These are phyloP conservation scores for Lodderomyces jiufengensis DNA, from an alignment of 1,139 yeast species.

Conservation along the genomic window DNA sequence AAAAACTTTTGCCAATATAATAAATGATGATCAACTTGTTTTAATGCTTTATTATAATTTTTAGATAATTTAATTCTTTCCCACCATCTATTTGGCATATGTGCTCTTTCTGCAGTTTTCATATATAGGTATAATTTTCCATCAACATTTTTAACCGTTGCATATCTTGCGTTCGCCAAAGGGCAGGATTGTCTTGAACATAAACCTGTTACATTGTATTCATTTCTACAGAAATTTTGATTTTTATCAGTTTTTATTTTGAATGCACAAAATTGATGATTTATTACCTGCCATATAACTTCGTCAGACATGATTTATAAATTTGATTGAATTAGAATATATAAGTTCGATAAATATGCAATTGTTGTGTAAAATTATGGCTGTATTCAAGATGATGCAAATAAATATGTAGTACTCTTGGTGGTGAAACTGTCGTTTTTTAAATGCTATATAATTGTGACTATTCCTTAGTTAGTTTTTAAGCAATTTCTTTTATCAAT, in stretches of 20 bases:
- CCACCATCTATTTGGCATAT: constrained; percentile 91
- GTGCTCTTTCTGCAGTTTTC: constrained; percentile 97
- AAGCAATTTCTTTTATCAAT: too few species aligned
- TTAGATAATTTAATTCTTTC: constrained; percentile 86
- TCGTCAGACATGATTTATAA: constrained; percentile 42
- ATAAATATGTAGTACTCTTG: too few species aligned
- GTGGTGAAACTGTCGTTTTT: too few species aligned
- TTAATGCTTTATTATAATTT: constrained; percentile 81
- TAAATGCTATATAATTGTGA: too few species aligned
- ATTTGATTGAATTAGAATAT: not conserved
- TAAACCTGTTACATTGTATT: constrained; percentile 85
- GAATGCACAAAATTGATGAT: constrained; percentile 86
- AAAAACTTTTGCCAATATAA: constrained; percentile 91
- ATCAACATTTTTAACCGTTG: constrained; percentile 86
- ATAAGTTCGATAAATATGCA: too few species aligned
- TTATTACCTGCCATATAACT: constrained; percentile 88
- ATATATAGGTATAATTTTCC: constrained; percentile 88
- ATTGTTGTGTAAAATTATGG: too few species aligned
- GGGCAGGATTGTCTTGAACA: constrained; percentile 95
- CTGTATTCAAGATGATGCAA: too few species aligned
- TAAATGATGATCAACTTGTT: constrained; percentile 82
- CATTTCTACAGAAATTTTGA: constrained; percentile 83
- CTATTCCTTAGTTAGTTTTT: too few species aligned
- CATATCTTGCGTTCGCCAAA: constrained; percentile 90
- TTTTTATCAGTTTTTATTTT: constrained; percentile 76